Evolutionary conservation across 202 grass and related monocot genomes (phyloP).

Genomic region (Panicum hallii): DNA sequence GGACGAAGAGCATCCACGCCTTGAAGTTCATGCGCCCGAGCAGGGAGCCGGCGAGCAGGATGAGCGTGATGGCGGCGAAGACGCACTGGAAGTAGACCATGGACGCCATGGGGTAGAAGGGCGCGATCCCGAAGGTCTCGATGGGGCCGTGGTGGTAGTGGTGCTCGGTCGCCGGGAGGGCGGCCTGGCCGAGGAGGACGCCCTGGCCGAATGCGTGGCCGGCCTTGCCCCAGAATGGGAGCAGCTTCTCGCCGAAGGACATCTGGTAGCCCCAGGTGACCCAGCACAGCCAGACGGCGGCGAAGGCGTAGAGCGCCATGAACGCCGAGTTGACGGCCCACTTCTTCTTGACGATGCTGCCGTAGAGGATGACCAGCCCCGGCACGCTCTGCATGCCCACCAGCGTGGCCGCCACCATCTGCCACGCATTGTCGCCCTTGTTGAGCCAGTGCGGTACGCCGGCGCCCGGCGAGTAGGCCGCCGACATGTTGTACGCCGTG

Average conservation of each 20-base stretch:
- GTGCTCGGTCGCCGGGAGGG: slow-evolving; percentile 44
- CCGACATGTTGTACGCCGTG: background rate
- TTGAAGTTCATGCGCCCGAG: slow-evolving; percentile 93
- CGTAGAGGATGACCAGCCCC: slow-evolving; percentile 80
- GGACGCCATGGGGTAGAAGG: slow-evolving; percentile 79
- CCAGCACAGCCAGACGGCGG: slow-evolving; percentile 93
- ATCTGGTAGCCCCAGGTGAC: slow-evolving; percentile 89
- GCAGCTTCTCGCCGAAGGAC: slow-evolving; percentile 80
- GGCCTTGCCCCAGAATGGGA: slow-evolving; percentile 91
- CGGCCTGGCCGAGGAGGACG: slow-evolving; percentile 65
- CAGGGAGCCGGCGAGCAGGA: slow-evolving; percentile 82
- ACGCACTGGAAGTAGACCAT: slow-evolving; percentile 99
- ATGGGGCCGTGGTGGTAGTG: background rate
- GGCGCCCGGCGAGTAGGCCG: slow-evolving; percentile 35
- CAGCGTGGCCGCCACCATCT: slow-evolving; percentile 84
- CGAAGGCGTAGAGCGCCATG: slow-evolving; percentile 94
- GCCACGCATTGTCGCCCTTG: slow-evolving; percentile 97
- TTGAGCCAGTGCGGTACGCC: slow-evolving; percentile 64
- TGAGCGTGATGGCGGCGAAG: slow-evolving; percentile 91
- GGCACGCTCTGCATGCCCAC: slow-evolving; percentile 85
- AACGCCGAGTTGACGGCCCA: slow-evolving; percentile 93
- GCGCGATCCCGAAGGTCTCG: slow-evolving; percentile 18
- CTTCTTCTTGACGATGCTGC: slow-evolving; percentile 92
- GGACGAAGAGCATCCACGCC: slow-evolving; percentile 95
- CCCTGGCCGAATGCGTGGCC: slow-evolving; percentile 59